Evolutionary conservation across 2,329 filamentous ascomycete species (phyloP).

Genomic region (Neofusicoccum umdonicola): DNA sequence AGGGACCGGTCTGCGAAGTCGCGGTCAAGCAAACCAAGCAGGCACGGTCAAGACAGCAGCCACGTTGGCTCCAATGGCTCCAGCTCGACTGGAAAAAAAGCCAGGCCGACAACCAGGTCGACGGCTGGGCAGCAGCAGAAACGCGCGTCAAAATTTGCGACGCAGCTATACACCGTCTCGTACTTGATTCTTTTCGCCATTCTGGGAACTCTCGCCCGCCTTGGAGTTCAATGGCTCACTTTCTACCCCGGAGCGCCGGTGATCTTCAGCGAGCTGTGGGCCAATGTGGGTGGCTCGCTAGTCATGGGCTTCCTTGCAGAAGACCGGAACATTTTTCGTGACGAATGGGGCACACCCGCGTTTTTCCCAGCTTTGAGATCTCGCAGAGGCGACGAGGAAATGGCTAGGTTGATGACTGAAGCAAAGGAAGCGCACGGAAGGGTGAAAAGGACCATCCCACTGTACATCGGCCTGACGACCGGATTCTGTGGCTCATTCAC

Average conservation of each 20-base stretch:
- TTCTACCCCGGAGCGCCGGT: conserved; percentile 75
- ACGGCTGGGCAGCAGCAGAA: neutral
- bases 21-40: neutral
- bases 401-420: conserved; percentile 31
- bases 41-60: neutral
- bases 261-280: conserved; percentile 75
- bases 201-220: conserved; percentile 75
- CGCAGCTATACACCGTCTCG: conserved; percentile 63
- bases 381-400: conserved; percentile 37
- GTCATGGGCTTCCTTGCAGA: conserved; percentile 84
- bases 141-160: conserved; percentile 31
- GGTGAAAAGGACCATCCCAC: conserved; percentile 79
- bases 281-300: conserved; percentile 78
- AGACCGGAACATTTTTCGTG: conserved; percentile 70
- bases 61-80: neutral
- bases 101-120: neutral
- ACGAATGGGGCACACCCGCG: conserved; percentile 58
- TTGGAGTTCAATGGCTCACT: conserved; percentile 77
- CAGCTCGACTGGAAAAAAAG: neutral
- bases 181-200: conserved; percentile 85
- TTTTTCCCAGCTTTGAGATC: conserved; percentile 37
- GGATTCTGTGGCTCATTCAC: conserved; percentile 90
- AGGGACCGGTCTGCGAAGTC: conserved; percentile 2
- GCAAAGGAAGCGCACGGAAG: conserved; percentile 35
- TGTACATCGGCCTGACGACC: conserved; percentile 82